Percentiles rank a stretch among this genome's conserved stretches.
phyloP scores from a whole-genome alignment of 1,139 yeast species.

The Protomyces macrosporus region DNA sequence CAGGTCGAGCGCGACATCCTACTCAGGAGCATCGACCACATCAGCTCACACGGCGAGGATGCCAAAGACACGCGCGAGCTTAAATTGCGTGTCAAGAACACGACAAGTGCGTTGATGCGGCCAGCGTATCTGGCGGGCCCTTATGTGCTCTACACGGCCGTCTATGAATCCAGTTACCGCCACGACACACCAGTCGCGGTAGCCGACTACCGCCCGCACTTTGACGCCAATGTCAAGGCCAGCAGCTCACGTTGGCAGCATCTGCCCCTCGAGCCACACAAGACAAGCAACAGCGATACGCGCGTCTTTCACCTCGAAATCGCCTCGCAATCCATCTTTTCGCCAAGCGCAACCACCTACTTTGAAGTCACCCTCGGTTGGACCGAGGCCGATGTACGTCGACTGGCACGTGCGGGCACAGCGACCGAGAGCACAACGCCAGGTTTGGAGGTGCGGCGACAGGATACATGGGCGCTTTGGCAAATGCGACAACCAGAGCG shows the following conservation, averaged over 20 bases:
- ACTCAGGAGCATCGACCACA: background rate
- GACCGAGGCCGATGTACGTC: constrained; percentile 39
- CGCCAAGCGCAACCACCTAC: constrained; percentile 59
- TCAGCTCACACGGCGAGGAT: background rate
- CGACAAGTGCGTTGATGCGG: constrained; percentile 66
- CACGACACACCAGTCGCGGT: constrained; percentile 41
- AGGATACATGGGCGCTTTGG: constrained; percentile 29
- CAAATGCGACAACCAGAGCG: constrained; percentile 30
- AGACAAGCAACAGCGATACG: background rate
- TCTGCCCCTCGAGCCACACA: constrained; percentile 58
- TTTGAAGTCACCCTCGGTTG: constrained; percentile 65
- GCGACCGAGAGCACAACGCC: constrained; percentile 24
- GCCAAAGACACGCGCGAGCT: background rate
- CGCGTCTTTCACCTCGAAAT: constrained; percentile 52
- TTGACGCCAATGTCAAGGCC: constrained; percentile 39
- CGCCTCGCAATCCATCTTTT: constrained; percentile 77
- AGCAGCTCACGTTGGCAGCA: constrained; percentile 66
- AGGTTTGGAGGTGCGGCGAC: constrained; percentile 16
- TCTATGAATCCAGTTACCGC: constrained; percentile 54
- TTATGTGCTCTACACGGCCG: constrained; percentile 77
- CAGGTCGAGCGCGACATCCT: constrained; percentile 9
- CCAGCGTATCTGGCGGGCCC: constrained; percentile 94
- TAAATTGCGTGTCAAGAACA: constrained; percentile 50
- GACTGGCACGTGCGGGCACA: constrained; percentile 26
- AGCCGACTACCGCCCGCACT: constrained; percentile 14